A percentile compares a stretch with the other conserved stretches of the same genome.
Conservation (phyloP, 345 rosid species). For the rapeseed (Brassica napus) region Da-Ae NC_063446.1:70250001-70250500, state of each 20-base stretch:
- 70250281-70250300: too few species aligned
- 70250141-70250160: slow-evolving; percentile 10
- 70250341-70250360: too few species aligned
- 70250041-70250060: slow-evolving; percentile 62
- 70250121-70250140: slow-evolving; percentile 72
- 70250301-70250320: too few species aligned
- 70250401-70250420: slow-evolving; percentile 90
- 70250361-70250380: too few species aligned
- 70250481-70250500: slow-evolving; percentile 79
- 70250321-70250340: too few species aligned
- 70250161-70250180: slow-evolving; percentile 61
- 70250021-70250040: slow-evolving; percentile 41
- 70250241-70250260: slow-evolving; percentile 87
- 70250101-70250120: slow-evolving; percentile 89
- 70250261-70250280: slow-evolving; percentile 53
- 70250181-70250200: slow-evolving; percentile 53
- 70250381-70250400: slow-evolving; percentile 8
- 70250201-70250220: slow-evolving; percentile 45
- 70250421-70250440: slow-evolving; percentile 21
- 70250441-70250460: background rate
- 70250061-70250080: slow-evolving; percentile 62
- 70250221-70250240: slow-evolving; percentile 60
- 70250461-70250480: slow-evolving; percentile 10
- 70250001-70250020: slow-evolving; percentile 6
- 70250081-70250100: slow-evolving; percentile 73